Percentiles rank a stretch among this genome's conserved stretches.
Conservation (phyloP, 169 alveolate species). For the Amoebophrya sp. region DNA sequence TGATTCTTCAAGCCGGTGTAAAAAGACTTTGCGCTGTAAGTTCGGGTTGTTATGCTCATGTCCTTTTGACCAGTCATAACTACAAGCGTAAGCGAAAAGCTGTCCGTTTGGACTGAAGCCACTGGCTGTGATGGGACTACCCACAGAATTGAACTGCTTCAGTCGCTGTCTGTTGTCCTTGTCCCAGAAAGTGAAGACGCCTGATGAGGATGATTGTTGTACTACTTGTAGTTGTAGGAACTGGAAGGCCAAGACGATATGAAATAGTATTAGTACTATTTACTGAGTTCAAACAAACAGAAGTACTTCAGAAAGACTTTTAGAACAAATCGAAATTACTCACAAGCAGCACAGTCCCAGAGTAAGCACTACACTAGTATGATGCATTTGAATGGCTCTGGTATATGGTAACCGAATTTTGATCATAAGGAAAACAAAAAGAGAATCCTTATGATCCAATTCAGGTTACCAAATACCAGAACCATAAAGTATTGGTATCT, state of each 20-base stretch:
- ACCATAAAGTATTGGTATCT: too few species aligned
- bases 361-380: neutral
- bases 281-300: too few species aligned
- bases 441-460: too few species aligned
- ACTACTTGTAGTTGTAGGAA: too few species aligned
- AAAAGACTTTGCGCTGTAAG: constrained; percentile 7
- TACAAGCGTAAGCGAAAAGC: constrained; percentile 62
- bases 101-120: constrained; percentile 60
- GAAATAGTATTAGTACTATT: too few species aligned
- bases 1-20: neutral
- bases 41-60: constrained; percentile 50
- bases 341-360: neutral
- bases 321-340: neutral
- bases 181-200: constrained; percentile 63
- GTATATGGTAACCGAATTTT: neutral
- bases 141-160: constrained; percentile 57
- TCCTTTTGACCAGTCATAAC: constrained; percentile 72
- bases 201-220: neutral
- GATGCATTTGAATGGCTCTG: neutral
- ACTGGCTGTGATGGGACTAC: constrained; percentile 66
- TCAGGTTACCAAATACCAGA: too few species aligned
- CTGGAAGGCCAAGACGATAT: too few species aligned
- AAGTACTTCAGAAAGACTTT: too few species aligned
- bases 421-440: neutral
- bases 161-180: constrained; percentile 65